Conservation (phyloP, 2,329 filamentous ascomycete species). For the Trichoderma lentiforme region DNA sequence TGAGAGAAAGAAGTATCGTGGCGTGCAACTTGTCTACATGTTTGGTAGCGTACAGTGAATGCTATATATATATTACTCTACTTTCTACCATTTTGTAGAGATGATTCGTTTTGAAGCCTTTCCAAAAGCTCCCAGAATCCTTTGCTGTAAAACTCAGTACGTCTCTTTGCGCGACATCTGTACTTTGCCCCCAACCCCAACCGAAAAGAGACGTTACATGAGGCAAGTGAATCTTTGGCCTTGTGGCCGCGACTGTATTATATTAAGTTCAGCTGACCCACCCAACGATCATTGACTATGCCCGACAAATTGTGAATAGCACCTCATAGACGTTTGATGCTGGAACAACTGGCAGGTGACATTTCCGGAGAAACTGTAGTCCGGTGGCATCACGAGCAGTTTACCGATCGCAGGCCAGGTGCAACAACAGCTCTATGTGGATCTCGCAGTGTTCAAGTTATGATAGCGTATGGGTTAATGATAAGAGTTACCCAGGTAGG, state of each 20-base stretch:
- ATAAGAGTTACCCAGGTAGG: not conserved
- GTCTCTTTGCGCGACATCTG: not conserved
- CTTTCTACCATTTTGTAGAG: not conserved
- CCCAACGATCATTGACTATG: not conserved
- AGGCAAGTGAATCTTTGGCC: not conserved
- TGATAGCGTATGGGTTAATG: not conserved
- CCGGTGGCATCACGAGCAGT: not conserved
- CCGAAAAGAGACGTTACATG: not conserved
- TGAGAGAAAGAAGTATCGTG: not conserved
- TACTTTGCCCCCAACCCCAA: not conserved
- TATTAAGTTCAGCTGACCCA: not conserved
- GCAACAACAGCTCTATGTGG: not conserved
- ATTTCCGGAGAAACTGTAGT: not conserved
- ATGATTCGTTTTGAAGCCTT: not conserved
- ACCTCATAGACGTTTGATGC: not conserved
- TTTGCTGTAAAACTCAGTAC: not conserved
- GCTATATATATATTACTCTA: not conserved
- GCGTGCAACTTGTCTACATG: not conserved
- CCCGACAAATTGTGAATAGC: not conserved
- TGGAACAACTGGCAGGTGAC: not conserved
- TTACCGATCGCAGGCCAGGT: not conserved
- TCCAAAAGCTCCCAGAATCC: not conserved
- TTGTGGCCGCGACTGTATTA: not conserved
- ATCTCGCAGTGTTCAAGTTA: not conserved
- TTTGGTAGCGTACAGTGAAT: not conserved